Evolutionary conservation across 2,329 filamentous ascomycete species (phyloP), one percentile per base, ranked within the genome.

Genomic region (Cladophialophora psammophila): DNA sequence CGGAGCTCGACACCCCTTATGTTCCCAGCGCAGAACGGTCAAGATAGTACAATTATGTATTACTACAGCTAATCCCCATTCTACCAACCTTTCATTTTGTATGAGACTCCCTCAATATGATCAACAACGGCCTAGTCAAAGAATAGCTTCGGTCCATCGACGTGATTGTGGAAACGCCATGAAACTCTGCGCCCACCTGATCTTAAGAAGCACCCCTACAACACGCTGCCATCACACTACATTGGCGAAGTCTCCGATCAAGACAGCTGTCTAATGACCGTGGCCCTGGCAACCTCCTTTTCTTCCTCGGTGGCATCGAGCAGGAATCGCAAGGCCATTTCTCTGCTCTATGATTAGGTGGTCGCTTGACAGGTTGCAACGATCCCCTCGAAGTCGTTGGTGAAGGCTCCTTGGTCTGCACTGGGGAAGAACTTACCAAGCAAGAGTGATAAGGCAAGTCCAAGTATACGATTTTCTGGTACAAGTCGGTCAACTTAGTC

Each of bases 201-300:
- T n/a, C n/a, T n/a, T n/a, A n/a, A n/a, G n/a, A n/a, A n/a, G n/a
- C n/a, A n/a, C n/a, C n/a, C n/a, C n/a, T n/a, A n/a, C n/a, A n/a
- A n/a, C n/a, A n/a, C n/a, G n/a, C n/a, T n/a, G n/a, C n/a, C n/a
- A n/a, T n/a, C n/a, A n/a, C n/a, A n/a, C n/a, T n/a, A n/a, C n/a
- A n/a, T n/a, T n/a, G n/a, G n/a, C n/a, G n/a, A n/a, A n/a, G n/a
- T n/a, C n/a, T n/a, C n/a, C n/a, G n/a, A n/a, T n/a, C n/a, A n/a
- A n/a, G n/a, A n/a, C n/a, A n/a, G n/a, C n/a, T n/a, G n/a, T n/a
- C n/a, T n/a, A n/a, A 70, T 58, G 59, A 67, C 56, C 15, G 65
- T 45, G 13, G 68, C 62, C 20, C 40, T 31, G 86, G 85, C 85
- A 15, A 88, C 81, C 1, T 78, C 70, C 8, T 77, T 76, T 66